A percentile compares a stretch with the other conserved stretches of the same genome.
These are phyloP conservation scores for Bipolaris gigantea DNA, from an alignment of 2,329 filamentous ascomycete genomes.

Conservation along the genomic window DNA sequence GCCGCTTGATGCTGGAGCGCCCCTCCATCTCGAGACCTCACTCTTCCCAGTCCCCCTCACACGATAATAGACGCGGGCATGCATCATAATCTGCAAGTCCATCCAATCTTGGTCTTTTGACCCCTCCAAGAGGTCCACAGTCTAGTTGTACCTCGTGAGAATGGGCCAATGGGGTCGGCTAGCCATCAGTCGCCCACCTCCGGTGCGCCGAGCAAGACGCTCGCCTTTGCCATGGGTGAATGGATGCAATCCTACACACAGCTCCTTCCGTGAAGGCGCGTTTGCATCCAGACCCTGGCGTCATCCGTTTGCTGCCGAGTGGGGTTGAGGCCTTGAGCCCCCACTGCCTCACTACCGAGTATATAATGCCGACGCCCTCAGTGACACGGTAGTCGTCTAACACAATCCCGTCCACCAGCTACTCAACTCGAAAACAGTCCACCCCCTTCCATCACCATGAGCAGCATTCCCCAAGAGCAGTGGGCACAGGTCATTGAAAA, in stretches of 20 bases:
- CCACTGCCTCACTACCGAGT: constrained; percentile 8
- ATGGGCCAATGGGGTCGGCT: constrained; percentile 14
- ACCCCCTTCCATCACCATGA: constrained; percentile 43
- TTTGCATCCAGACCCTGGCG: constrained; percentile 14
- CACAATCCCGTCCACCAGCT: constrained; percentile 12
- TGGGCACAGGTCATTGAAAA: constrained; percentile 91
- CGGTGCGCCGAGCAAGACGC: constrained; percentile 30
- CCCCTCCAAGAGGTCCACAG: constrained; percentile 29
- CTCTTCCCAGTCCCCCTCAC: constrained; percentile 24
- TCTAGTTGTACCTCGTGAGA: constrained; percentile 8
- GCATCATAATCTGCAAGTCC: constrained; percentile 39
- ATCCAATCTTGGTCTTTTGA: constrained; percentile 17
- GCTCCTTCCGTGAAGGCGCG: constrained; percentile 14
- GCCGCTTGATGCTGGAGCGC: constrained; percentile 18
- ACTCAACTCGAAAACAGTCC: not conserved
- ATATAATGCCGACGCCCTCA: constrained; percentile 24
- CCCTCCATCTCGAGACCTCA: constrained; percentile 20
- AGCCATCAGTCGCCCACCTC: constrained; percentile 8
- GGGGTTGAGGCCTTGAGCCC: constrained; percentile 17
- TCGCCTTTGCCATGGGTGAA: constrained; percentile 25
- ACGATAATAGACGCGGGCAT: constrained; percentile 22
- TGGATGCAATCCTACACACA: constrained; percentile 18
- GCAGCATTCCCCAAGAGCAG: constrained; percentile 75
- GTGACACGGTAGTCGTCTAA: not conserved
- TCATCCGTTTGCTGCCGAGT: constrained; percentile 7